A percentile compares a stretch with the other conserved stretches of the same genome.
Evolutionary conservation across 2,329 filamentous ascomycete species (phyloP).

Genomic region (Nemania abortiva): DNA sequence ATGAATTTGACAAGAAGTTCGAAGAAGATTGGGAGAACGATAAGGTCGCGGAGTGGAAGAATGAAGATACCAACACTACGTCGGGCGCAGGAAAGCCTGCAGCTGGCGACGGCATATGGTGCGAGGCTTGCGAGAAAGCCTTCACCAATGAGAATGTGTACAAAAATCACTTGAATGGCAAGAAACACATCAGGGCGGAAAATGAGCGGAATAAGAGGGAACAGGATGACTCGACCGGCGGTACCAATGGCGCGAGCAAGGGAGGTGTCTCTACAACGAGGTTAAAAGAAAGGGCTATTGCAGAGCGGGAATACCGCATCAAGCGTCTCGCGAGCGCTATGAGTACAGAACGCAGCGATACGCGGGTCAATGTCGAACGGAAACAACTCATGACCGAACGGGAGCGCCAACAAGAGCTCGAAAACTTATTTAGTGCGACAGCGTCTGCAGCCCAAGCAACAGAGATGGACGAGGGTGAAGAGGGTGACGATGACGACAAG

Average conservation of each 20-base stretch:
- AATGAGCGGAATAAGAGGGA: slow-evolving; percentile 69
- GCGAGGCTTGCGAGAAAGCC: slow-evolving; percentile 90
- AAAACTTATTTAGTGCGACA: slow-evolving; percentile 76
- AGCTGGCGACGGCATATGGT: slow-evolving; percentile 80
- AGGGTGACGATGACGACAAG: slow-evolving; percentile 83
- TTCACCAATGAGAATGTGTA: slow-evolving; percentile 97
- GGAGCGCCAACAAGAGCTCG: slow-evolving; percentile 92
- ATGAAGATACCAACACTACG: slow-evolving; percentile 60
- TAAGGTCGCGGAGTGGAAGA: slow-evolving; percentile 82
- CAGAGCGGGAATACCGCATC: slow-evolving; percentile 87
- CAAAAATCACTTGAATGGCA: slow-evolving; percentile 86
- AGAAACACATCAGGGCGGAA: slow-evolving; percentile 91
- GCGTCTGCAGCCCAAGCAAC: slow-evolving; percentile 63
- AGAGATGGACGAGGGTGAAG: slow-evolving; percentile 74
- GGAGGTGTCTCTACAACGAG: slow-evolving; percentile 60
- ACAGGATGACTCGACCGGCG: slow-evolving; percentile 53
- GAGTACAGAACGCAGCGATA: slow-evolving; percentile 88
- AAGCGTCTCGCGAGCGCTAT: slow-evolving; percentile 84
- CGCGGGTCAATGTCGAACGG: slow-evolving; percentile 92
- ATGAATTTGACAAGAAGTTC: slow-evolving; percentile 84
- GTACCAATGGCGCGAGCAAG: slow-evolving; percentile 47
- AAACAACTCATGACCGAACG: slow-evolving; percentile 98
- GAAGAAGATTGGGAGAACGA: slow-evolving; percentile 84
- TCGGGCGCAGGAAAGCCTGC: slow-evolving; percentile 53
- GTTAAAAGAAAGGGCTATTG: slow-evolving; percentile 89